A percentile compares a stretch with the other conserved stretches of the same genome.
Evolutionary conservation across 495 filamentous ascomycete genomes (phyloP).

Genomic region (Entonaema liquescens): DNA sequence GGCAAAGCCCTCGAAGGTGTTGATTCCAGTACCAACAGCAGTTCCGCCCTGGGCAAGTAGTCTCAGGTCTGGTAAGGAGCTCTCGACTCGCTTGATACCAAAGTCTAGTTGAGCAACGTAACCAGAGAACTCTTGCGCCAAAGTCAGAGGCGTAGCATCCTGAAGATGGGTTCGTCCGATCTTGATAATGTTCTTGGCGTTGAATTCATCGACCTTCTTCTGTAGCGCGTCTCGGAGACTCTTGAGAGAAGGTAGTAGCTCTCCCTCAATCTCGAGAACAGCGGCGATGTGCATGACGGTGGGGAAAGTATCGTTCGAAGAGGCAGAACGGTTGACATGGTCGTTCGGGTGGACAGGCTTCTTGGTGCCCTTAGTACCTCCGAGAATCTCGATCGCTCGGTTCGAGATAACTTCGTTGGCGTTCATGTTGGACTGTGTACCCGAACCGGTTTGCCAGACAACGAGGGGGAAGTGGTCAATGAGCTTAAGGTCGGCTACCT

Average conservation of each 20-base stretch:
- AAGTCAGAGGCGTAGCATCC: slow-evolving; percentile 94
- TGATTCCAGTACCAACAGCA: slow-evolving; percentile 95
- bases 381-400: slow-evolving; percentile 97
- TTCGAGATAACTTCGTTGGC: slow-evolving; percentile 99
- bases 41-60: slow-evolving; percentile 95
- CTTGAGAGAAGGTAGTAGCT: slow-evolving; percentile 82
- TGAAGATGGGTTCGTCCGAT: slow-evolving; percentile 98
- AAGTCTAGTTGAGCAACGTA: slow-evolving; percentile 94
- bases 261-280: slow-evolving; percentile 88
- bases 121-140: slow-evolving; percentile 98
- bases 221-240: slow-evolving; percentile 84
- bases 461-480: slow-evolving; percentile 98
- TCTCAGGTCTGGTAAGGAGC: slow-evolving; percentile 81
- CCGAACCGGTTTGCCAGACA: slow-evolving; percentile 98
- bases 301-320: slow-evolving; percentile 99
- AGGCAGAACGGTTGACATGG: slow-evolving; percentile 98
- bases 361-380: slow-evolving; percentile 92
- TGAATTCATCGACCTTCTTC: slow-evolving; percentile 88
- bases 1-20: slow-evolving; percentile 96
- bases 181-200: slow-evolving; percentile 89
- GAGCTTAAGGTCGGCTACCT: slow-evolving; percentile 93
- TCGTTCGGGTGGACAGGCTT: slow-evolving; percentile 99
- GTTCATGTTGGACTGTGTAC: slow-evolving; percentile 99
- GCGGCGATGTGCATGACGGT: slow-evolving; percentile 99
- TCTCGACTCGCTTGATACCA: slow-evolving; percentile 87